A percentile compares a stretch with the other conserved stretches of the same genome.
Evolutionary conservation across 2,329 filamentous ascomycete genomes (phyloP).

Genomic region (Talaromyces albobiverticillius): DNA sequence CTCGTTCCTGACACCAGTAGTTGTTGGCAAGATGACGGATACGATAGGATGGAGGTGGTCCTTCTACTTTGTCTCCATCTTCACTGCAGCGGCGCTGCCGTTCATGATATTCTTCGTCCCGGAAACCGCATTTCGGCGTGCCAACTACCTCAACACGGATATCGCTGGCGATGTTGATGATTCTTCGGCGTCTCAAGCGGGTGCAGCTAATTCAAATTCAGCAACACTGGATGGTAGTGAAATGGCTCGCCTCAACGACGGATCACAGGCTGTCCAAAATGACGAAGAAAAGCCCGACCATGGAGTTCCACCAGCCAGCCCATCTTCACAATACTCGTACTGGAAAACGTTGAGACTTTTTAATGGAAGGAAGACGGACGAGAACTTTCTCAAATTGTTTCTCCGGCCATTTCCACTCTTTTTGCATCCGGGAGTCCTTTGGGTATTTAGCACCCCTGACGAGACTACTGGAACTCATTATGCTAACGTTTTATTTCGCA

Average conservation of each 20-base stretch:
- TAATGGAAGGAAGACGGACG: conserved; percentile 77
- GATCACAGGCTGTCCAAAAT: background rate
- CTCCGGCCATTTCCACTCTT: conserved; percentile 78
- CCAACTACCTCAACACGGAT: conserved; percentile 67
- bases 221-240: conserved; percentile 10
- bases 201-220: conserved; percentile 13
- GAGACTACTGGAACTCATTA: background rate
- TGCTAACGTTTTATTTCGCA: conserved; percentile 12
- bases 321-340: conserved; percentile 41
- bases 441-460: conserved; percentile 51
- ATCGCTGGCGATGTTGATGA: conserved; percentile 42
- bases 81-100: conserved; percentile 67
- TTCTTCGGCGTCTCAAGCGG: conserved; percentile 3
- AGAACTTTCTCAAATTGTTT: conserved; percentile 64
- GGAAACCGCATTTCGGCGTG: conserved; percentile 75
- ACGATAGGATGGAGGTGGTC: conserved; percentile 80
- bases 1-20: conserved; percentile 77
- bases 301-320: background rate
- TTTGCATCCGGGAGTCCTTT: conserved; percentile 79
- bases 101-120: conserved; percentile 76
- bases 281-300: background rate
- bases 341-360: conserved; percentile 64
- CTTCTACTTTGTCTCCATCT: conserved; percentile 86
- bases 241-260: background rate
- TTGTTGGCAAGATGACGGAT: conserved; percentile 81